Base-by-base conservation (phyloP, 23 red algal genomes). In the Chondrus crispus region DNA sequence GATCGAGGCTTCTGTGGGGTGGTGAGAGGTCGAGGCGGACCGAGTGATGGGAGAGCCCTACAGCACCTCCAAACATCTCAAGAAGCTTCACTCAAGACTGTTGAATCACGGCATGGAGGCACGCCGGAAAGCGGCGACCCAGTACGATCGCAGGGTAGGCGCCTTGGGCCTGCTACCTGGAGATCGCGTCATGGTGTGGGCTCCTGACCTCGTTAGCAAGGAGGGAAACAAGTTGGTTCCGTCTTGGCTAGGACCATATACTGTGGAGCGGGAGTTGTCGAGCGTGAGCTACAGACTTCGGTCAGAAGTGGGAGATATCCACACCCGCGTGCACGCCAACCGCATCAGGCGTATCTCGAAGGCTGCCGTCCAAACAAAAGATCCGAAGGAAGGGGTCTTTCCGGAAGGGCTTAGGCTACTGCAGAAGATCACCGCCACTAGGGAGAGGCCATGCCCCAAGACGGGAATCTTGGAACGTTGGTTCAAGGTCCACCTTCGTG, bases 201-300 rank as follows among this genome's bases (percentile, higher is more conserved):
- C 22, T 47, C 24, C 28, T n/a, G 78, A 83, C 10, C 28, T 2
- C 0, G 10, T 26, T 28, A 60, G n/a, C 9, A 0, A 24, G 7
- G 52, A 58, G 32, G 78, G 52, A 11, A 53, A 1, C 9, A 62
- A 83, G 14, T 28, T 83, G 20, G 9, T 10, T n/a, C 40, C 24
- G 52, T 47, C 78, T 1, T 83, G 46, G 52, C 1, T 83, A 83
- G 78, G 78, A n/a, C 78, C 78, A 16, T 62, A 83, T 10, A 37
- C 0, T 19, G 40, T 83, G 29, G 57, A 40, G 24, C 45, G 57
- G 29, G 57, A 83, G 1, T 8, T 83, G 9, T 0, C 24, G 30
- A 60, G 51, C 24, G 51, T 83, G 24, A 58, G 46, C 28, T 83
- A 57, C 52, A 38, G 29, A 45, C 26, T 83, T 1, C 7, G 57